Conservation (phyloP, 2,329 filamentous ascomycete species). For the Aspergillus pseudoglaucus region DNA sequence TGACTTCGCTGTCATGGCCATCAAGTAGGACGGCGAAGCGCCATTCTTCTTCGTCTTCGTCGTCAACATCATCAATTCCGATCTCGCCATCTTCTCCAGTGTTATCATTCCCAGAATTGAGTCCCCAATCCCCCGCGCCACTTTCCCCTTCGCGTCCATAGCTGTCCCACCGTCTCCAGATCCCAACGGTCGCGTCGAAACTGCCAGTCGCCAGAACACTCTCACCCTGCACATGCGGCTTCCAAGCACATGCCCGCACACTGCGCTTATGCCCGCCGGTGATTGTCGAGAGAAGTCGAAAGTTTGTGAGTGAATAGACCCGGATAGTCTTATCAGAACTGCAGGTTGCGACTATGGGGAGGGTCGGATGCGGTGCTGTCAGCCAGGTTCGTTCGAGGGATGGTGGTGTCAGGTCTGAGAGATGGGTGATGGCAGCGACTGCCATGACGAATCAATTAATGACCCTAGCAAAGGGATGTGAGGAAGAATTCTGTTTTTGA, state of each 20-base stretch:
- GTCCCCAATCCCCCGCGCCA: conserved; percentile 17
- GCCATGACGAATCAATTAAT: background rate
- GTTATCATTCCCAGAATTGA: conserved; percentile 20
- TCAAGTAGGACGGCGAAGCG: conserved; percentile 87
- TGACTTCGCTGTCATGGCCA: conserved; percentile 93
- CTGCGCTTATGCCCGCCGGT: conserved; percentile 85
- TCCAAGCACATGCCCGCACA: conserved; percentile 83
- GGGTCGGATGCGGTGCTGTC: conserved; percentile 74
- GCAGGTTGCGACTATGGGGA: conserved; percentile 82
- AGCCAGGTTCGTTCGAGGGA: conserved; percentile 68
- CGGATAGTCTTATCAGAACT: conserved; percentile 81
- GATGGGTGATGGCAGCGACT: conserved; percentile 26
- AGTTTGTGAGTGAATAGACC: conserved; percentile 78
- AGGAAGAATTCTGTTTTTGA: background rate
- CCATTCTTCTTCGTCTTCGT: conserved; percentile 73
- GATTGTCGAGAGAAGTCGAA: conserved; percentile 71
- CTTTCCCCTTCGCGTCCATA: conserved; percentile 22
- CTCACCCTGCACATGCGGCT: conserved; percentile 60
- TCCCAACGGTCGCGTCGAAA: conserved; percentile 86
- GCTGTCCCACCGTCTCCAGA: conserved; percentile 64
- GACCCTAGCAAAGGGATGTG: background rate
- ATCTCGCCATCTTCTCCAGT: conserved; percentile 10
- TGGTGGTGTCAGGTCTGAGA: conserved; percentile 50
- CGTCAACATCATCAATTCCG: conserved; percentile 43
- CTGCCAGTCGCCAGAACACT: conserved; percentile 84